Percentiles rank a stretch among this genome's conserved stretches.
phyloP scores from a whole-genome alignment of 805 yeast genomes.

The Candida krabiensis region DNA sequence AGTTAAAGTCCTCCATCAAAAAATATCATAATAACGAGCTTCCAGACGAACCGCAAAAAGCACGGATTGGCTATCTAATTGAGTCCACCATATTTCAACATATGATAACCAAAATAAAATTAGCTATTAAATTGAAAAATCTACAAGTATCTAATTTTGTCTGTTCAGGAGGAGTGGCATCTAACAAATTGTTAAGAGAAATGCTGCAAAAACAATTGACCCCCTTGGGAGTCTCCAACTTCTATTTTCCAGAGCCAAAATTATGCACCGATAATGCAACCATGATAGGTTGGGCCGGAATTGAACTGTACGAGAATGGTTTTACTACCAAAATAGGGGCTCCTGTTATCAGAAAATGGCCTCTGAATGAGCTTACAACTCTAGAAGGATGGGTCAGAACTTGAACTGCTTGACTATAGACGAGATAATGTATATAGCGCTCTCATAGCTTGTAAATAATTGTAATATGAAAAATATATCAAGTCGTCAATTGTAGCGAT shows the following conservation, averaged over 20 bases:
- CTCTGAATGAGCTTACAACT: slow-evolving; percentile 50
- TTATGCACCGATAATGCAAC: slow-evolving; percentile 94
- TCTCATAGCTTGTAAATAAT: slow-evolving; percentile 4
- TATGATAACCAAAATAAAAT: slow-evolving; percentile 59
- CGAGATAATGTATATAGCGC: not conserved
- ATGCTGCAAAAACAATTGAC: slow-evolving; percentile 39
- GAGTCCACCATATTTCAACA: slow-evolving; percentile 75
- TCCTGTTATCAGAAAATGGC: slow-evolving; percentile 82
- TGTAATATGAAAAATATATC: too few species aligned
- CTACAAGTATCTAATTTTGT: slow-evolving; percentile 54
- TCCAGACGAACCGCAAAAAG: slow-evolving; percentile 28
- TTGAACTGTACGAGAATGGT: slow-evolving; percentile 70
- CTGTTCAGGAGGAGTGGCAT: slow-evolving; percentile 93
- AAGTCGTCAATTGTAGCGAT: too few species aligned
- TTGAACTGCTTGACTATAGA: not conserved
- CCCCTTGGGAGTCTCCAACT: slow-evolving; percentile 35
- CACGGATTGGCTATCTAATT: slow-evolving; percentile 53
- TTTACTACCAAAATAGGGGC: slow-evolving; percentile 52
- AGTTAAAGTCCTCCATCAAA: slow-evolving; percentile 26
- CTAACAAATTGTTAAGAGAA: slow-evolving; percentile 58
- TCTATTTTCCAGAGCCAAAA: slow-evolving; percentile 65
- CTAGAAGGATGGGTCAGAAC: slow-evolving; percentile 51
- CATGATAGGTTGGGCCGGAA: slow-evolving; percentile 98
- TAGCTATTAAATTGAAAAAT: slow-evolving; percentile 43
- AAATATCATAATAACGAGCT: slow-evolving; percentile 23